These are phyloP conservation scores for Phytophthora multivora DNA, from an alignment of 352 stramenopile genomes.

Conservation along the genomic window DNA sequence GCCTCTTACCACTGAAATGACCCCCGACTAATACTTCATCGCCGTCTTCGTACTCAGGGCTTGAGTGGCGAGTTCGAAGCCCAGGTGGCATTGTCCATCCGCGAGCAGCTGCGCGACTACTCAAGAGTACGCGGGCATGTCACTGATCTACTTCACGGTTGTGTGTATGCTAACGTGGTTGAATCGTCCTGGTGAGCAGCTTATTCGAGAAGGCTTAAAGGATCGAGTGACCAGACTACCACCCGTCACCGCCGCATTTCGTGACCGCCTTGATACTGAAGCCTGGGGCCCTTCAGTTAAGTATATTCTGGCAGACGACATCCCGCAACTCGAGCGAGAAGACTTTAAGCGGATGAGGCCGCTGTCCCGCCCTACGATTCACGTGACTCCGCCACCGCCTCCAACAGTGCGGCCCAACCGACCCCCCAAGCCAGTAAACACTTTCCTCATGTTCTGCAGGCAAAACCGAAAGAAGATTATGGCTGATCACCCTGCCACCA, in stretches of 20 bases:
- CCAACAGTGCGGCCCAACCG: conserved; percentile 58
- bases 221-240: conserved; percentile 64
- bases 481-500: conserved; percentile 70
- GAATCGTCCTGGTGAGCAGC: conserved; percentile 30
- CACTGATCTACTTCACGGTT: background rate
- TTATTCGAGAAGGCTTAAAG: conserved; percentile 74
- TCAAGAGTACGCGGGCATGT: conserved; percentile 45
- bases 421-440: conserved; percentile 83
- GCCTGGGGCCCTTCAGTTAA: conserved; percentile 74
- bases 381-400: conserved; percentile 29
- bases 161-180: background rate
- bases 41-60: conserved; percentile 37
- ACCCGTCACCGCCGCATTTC: conserved; percentile 57
- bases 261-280: conserved; percentile 64
- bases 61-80: conserved; percentile 82
- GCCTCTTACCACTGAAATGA: background rate
- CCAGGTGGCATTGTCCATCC: conserved; percentile 78
- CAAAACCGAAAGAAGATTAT: conserved; percentile 87
- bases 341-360: conserved; percentile 84
- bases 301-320: conserved; percentile 78
- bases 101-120: conserved; percentile 79
- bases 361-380: conserved; percentile 56
- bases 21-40: conserved; percentile 1
- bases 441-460: conserved; percentile 86
- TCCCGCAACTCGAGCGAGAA: conserved; percentile 70